phyloP scores from a whole-genome alignment of 768 basidiomycete genomes.

The Auriculariales sp. region DNA sequence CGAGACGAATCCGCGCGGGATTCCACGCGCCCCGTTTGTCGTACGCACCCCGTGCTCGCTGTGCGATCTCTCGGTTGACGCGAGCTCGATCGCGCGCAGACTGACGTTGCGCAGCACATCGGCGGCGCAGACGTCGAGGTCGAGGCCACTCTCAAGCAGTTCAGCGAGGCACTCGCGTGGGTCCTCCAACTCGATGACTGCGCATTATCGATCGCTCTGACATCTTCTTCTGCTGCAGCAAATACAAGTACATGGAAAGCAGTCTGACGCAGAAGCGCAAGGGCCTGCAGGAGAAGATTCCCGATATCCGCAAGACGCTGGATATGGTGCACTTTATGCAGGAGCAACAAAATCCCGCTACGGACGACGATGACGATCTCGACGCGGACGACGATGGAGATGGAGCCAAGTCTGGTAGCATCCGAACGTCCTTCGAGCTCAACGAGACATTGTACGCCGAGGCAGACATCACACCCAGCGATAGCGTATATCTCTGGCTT shows the following conservation, averaged over 20 bases:
- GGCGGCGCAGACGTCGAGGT: constrained; percentile 65
- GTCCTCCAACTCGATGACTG: no score
- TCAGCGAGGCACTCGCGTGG: constrained; percentile 91
- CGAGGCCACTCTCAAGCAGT: constrained; percentile 60
- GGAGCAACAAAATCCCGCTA: constrained; percentile 44
- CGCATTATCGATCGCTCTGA: neutral
- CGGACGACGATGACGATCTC: constrained; percentile 33
- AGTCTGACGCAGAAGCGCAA: constrained; percentile 65
- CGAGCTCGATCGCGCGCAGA: constrained; percentile 27
- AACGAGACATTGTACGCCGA: constrained; percentile 93
- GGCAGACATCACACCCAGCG: constrained; percentile 74
- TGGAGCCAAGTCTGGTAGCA: no score
- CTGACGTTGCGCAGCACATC: constrained; percentile 77
- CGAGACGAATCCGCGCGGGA: constrained; percentile 77
- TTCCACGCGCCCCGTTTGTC: constrained; percentile 90
- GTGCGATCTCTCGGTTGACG: neutral
- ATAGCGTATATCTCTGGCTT: constrained; percentile 89
- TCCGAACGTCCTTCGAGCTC: constrained; percentile 84
- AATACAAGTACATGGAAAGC: constrained; percentile 96
- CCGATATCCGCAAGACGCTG: constrained; percentile 87
- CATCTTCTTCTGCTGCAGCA: constrained; percentile 42
- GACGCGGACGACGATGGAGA: no score
- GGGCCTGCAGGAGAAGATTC: constrained; percentile 85
- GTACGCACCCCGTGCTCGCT: constrained; percentile 34
- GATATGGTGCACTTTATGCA: constrained; percentile 76